Evolutionary conservation across 2,329 filamentous ascomycete species (phyloP).

Genomic region (Pseudogymnoascus sp.): DNA sequence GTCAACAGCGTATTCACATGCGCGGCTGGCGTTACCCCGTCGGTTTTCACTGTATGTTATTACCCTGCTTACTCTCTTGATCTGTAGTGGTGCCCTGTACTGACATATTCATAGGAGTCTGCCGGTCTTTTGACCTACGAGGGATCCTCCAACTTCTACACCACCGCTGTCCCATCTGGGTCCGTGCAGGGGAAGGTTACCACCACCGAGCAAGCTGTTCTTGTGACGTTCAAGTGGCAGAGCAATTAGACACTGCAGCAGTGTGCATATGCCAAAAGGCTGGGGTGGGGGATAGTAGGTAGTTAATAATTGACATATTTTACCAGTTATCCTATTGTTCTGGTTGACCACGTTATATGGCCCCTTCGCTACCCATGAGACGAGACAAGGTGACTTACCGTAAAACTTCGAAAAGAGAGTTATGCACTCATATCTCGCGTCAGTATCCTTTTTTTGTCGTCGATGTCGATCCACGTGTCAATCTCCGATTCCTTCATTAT

Average conservation of each 20-base stretch:
- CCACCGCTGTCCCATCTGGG: conserved; percentile 26
- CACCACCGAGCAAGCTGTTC: conserved; percentile 21
- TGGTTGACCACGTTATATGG: neutral
- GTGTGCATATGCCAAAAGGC: neutral
- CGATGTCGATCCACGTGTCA: too few species aligned
- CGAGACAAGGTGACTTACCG: neutral
- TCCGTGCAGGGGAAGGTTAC: conserved; percentile 25
- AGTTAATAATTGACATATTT: neutral
- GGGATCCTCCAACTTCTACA: conserved; percentile 26
- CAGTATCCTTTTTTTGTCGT: too few species aligned
- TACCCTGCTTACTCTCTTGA: neutral
- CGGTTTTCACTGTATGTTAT: conserved; percentile 28
- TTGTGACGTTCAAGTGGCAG: conserved; percentile 27
- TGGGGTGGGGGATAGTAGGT: neutral
- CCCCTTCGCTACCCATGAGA: neutral
- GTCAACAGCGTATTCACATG: conserved; percentile 46
- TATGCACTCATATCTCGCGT: neutral
- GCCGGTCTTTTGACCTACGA: conserved; percentile 22
- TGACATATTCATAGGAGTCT: conserved; percentile 12
- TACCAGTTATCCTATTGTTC: neutral
- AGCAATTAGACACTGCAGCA: conserved; percentile 6
- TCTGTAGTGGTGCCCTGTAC: neutral
- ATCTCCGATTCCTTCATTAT: too few species aligned
- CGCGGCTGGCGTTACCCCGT: conserved; percentile 36
- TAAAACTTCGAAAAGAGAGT: neutral